Evolutionary conservation across 1,284 basidiomycete species (phyloP).

Genomic region (Leccinum pallidistipes): DNA sequence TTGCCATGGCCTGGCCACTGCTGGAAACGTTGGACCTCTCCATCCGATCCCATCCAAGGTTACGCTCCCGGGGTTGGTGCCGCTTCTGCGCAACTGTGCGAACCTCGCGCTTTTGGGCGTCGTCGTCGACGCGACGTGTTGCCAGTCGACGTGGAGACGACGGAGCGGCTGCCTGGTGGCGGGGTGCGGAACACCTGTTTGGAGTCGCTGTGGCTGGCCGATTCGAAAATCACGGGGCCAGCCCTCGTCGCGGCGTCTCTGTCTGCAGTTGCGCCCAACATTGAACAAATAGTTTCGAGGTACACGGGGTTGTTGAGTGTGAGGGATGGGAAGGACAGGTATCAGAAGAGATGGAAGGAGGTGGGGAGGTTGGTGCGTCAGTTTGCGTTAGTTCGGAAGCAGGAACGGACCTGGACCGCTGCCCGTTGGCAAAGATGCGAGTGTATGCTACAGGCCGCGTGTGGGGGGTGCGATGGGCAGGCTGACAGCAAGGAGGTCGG

Average conservation of each 20-base stretch:
- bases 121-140: conserved; percentile 32
- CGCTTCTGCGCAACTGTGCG: conserved; percentile 26
- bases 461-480: background rate
- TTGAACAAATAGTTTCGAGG: conserved; percentile 31
- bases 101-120: conserved; percentile 24
- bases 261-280: conserved; percentile 30
- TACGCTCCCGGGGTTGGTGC: conserved; percentile 24
- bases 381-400: conserved; percentile 24
- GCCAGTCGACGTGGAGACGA: background rate
- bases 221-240: conserved; percentile 28
- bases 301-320: conserved; percentile 30
- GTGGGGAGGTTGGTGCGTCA: conserved; percentile 25
- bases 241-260: conserved; percentile 28
- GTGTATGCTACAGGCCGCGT: background rate
- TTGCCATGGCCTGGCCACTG: conserved; percentile 29
- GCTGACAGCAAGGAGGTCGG: background rate
- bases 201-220: conserved; percentile 30
- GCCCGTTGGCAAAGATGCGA: background rate
- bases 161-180: conserved; percentile 14
- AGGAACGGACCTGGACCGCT: conserved; percentile 23
- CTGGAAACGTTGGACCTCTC: conserved; percentile 29
- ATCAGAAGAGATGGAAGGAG: conserved; percentile 25
- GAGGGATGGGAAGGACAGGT: conserved; percentile 21
- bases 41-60: conserved; percentile 30
- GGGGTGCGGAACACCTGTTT: conserved; percentile 29